These are phyloP conservation scores for Taphrina wiesneri DNA, from an alignment of 1,139 yeast species.

Conservation along the genomic window DNA sequence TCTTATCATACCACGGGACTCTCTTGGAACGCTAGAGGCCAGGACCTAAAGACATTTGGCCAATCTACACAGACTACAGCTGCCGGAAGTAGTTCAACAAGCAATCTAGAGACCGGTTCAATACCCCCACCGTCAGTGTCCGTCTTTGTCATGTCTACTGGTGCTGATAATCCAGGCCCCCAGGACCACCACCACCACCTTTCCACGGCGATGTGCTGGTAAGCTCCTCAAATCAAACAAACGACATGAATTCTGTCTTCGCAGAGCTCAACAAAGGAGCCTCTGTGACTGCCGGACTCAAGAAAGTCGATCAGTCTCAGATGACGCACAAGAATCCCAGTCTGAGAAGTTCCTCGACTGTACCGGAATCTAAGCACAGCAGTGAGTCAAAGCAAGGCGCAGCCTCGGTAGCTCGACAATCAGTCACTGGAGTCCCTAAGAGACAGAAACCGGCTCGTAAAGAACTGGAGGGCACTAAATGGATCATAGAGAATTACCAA, in stretches of 20 bases:
- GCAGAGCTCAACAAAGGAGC: constrained; percentile 88
- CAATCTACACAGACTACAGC: neutral
- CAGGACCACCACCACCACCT: constrained; percentile 81
- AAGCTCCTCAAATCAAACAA: constrained; percentile 45
- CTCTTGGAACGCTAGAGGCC: constrained; percentile 64
- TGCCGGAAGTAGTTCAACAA: neutral
- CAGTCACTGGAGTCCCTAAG: constrained; percentile 58
- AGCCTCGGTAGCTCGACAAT: neutral
- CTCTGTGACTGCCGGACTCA: constrained; percentile 75
- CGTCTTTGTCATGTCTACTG: neutral
- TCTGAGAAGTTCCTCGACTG: constrained; percentile 56
- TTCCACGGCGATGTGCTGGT: constrained; percentile 52
- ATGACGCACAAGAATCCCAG: constrained; percentile 94
- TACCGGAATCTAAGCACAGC: constrained; percentile 52
- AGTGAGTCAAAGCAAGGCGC: constrained; percentile 62
- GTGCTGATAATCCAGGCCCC: constrained; percentile 45
- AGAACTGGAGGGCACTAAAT: constrained; percentile 80
- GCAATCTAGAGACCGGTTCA: neutral
- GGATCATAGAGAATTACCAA: constrained; percentile 83
- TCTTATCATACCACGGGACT: constrained; percentile 80
- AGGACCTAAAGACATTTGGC: constrained; percentile 34
- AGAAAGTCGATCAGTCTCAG: constrained; percentile 88
- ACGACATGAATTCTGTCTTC: constrained; percentile 84
- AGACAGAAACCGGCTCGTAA: constrained; percentile 50
- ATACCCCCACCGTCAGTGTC: constrained; percentile 2